Evolutionary conservation across 768 basidiomycete genomes (phyloP).

Genomic region (Tylopilus sp.): DNA sequence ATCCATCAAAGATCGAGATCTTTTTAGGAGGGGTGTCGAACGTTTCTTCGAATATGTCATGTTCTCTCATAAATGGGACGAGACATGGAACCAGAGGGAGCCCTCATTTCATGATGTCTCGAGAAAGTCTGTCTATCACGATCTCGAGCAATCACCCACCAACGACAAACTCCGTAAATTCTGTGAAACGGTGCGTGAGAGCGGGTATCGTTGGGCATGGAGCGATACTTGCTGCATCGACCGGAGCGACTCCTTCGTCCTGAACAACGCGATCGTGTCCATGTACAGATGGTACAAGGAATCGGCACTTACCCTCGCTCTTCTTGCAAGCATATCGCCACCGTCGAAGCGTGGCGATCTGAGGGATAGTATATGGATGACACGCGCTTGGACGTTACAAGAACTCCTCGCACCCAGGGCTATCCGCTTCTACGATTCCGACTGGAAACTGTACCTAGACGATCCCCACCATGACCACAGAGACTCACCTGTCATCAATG

Average conservation of each 20-base stretch:
- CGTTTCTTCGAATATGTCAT: constrained; percentile 9
- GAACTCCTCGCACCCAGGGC: constrained; percentile 6
- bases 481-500: not conserved
- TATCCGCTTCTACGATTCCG: constrained; percentile 7
- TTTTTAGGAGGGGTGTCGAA: not conserved
- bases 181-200: not conserved
- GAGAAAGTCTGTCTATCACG: not conserved
- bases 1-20: not conserved
- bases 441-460: constrained; percentile 5
- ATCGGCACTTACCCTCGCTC: not conserved
- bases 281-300: constrained; percentile 9
- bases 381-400: constrained; percentile 5
- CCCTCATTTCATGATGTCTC: not conserved
- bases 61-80: constrained; percentile 11
- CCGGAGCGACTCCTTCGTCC: not conserved
- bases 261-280: constrained; percentile 1
- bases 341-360: not conserved
- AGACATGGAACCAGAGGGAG: not conserved
- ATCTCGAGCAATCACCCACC: too few relatives aligned
- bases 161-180: constrained; percentile 3
- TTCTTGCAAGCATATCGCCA: not conserved
- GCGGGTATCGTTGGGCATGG: not conserved
- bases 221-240: constrained; percentile 3
- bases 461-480: not conserved
- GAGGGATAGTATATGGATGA: constrained; percentile 4